Conservation (phyloP, 208 protist species). For the Trypanosoma rangeli region DNA sequence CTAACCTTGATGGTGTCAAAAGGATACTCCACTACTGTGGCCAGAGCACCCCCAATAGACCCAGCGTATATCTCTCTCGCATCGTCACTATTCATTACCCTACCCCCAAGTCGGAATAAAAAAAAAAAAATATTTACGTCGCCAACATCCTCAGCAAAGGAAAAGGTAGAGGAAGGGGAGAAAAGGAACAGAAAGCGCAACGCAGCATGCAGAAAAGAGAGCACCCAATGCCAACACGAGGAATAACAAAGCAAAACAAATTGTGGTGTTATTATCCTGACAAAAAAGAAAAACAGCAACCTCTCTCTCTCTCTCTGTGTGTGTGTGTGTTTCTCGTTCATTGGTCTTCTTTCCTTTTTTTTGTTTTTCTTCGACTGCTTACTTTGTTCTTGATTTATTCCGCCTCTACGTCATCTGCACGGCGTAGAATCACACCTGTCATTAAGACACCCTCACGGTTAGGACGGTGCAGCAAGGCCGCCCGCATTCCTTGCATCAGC, state of each 20-base stretch:
- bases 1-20: slow-evolving; percentile 94
- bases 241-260: slow-evolving; percentile 5
- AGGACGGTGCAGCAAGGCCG: background rate
- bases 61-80: slow-evolving; percentile 70
- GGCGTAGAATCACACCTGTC: background rate
- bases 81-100: slow-evolving; percentile 58
- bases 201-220: too few relatives aligned
- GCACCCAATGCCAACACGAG: background rate
- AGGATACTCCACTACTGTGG: slow-evolving; percentile 88
- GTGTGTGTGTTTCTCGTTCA: background rate
- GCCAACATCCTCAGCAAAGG: background rate
- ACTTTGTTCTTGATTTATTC: background rate
- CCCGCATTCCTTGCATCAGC: slow-evolving; percentile 24
- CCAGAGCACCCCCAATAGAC: slow-evolving; percentile 70
- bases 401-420: background rate
- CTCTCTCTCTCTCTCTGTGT: too few relatives aligned
- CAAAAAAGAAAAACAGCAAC: too few relatives aligned
- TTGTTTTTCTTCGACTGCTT: background rate
- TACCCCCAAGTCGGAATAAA: background rate
- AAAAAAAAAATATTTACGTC: too few relatives aligned
- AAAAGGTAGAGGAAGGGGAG: background rate
- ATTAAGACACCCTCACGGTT: background rate
- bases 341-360: background rate
- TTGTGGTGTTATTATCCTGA: background rate
- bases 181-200: background rate